phyloP scores from a whole-genome alignment of 495 filamentous ascomycete species.

The Talaromyces nanjingensis region DNA sequence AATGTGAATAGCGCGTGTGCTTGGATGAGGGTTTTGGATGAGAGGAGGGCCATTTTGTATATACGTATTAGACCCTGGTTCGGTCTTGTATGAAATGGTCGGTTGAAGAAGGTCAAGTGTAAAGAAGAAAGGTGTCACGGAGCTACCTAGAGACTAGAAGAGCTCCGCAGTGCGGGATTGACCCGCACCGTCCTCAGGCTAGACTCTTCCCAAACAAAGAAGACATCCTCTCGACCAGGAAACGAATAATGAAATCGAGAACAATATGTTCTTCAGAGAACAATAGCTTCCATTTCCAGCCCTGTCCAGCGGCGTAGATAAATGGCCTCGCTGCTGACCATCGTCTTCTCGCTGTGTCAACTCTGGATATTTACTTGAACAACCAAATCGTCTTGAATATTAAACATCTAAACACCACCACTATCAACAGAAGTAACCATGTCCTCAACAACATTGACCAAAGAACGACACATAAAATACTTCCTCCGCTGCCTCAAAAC shows the following conservation, averaged over 20 bases:
- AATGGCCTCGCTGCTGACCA: background rate
- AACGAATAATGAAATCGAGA: background rate
- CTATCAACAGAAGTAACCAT: constrained; percentile 14
- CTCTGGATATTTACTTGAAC: background rate
- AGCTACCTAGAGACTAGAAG: background rate
- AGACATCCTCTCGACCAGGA: background rate
- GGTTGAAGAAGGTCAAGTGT: background rate
- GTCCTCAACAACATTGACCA: constrained; percentile 49
- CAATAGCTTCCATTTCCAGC: background rate
- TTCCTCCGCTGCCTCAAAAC: constrained; percentile 86
- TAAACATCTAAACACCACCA: background rate
- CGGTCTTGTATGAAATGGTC: background rate
- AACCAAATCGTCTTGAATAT: background rate
- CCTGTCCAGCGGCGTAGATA: background rate
- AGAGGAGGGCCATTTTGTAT: constrained; percentile 66
- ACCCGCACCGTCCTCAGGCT: background rate
- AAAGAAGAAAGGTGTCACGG: background rate
- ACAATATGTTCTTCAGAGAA: constrained; percentile 1
- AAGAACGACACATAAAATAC: constrained; percentile 75
- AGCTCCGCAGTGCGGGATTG: background rate
- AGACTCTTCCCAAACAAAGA: background rate
- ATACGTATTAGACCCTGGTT: too few relatives aligned
- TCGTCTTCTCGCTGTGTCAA: background rate
- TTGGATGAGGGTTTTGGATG: constrained; percentile 68
- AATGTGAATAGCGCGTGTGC: constrained; percentile 74